phyloP scores from a whole-genome alignment of 306 rosid genomes.

The Malus fusca region DNA sequence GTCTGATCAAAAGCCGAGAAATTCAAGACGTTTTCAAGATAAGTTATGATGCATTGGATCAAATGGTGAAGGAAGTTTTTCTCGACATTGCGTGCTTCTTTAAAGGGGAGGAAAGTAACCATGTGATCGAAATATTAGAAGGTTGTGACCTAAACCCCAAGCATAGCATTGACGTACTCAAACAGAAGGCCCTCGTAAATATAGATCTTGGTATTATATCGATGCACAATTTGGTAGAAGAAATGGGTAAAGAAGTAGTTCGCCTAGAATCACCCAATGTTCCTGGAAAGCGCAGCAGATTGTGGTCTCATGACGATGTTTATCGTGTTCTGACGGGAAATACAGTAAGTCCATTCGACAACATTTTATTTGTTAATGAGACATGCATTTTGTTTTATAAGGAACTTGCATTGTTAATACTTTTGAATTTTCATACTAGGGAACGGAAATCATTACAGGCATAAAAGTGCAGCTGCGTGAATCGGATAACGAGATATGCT shows the following conservation, averaged over 20 bases:
- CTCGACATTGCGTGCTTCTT: slow-evolving; percentile 43
- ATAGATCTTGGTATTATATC: background rate
- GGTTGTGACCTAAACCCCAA: slow-evolving; percentile 3
- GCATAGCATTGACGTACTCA: background rate
- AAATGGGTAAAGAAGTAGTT: slow-evolving; percentile 27
- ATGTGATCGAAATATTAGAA: slow-evolving; percentile 23
- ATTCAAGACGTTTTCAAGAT: slow-evolving; percentile 22
- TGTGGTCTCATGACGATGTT: slow-evolving; percentile 29
- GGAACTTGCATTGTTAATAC: slow-evolving; percentile 7
- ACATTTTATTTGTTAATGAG: background rate
- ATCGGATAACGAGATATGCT: slow-evolving; percentile 2
- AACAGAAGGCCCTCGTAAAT: background rate
- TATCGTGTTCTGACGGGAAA: background rate
- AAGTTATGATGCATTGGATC: slow-evolving; percentile 25
- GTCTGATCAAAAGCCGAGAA: slow-evolving; percentile 25
- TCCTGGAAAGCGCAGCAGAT: slow-evolving; percentile 10
- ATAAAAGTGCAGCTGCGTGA: background rate
- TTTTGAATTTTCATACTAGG: background rate
- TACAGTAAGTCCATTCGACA: background rate
- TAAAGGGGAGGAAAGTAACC: background rate
- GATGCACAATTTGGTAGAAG: slow-evolving; percentile 39
- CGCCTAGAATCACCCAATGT: background rate
- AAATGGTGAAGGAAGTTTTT: slow-evolving; percentile 10
- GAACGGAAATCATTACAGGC: background rate
- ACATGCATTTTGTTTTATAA: background rate